Evolutionary conservation across 139 green algal genomes (phyloP), one percentile per base, ranked within the genome.

Genomic region (Mesotaenium endlicherianum): DNA sequence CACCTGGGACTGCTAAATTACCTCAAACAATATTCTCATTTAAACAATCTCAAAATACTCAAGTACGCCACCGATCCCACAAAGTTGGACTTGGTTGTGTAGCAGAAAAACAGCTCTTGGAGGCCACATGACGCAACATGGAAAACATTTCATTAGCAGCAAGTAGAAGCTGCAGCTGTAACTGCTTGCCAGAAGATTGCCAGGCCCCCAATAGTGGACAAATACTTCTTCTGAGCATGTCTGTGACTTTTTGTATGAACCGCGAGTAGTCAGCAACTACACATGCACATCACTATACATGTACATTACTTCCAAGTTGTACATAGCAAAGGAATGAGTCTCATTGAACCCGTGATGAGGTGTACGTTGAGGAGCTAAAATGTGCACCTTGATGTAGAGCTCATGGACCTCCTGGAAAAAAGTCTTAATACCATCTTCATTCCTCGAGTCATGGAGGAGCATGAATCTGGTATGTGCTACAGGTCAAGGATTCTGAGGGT

Each of bases 341-440:
- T 42, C n/a, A 64, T 41, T 8, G 5, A 67, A 14, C 64, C 26
- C 30, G 11, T 34, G 26, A 78, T 34, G n/a, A 31, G 8, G 5
- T 39, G 44, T 6, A 64, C 64, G 11, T 42, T 14, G 36, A 26
- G 30, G 39, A 38, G 43, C 8, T 70, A 26, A 81, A 42, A 72
- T 17, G 57, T 8, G 17, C 6, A 97, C 57, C 80, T 86, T 86
- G 45, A 86, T 72, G 85, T 95, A 97, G 1, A 94, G 64, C 53
- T 98, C 95, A 71, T 98, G 93, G 26, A 98, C 94, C 45, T 97
- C 95, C 0, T 83, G 89, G 81, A 98, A 97, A 81, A 98, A 98
- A 36, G 64, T 88, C 39, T 90, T 90, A 4, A 97, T 93, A 14
- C 84, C 75, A 38, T 98, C 95, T 30, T 98, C 87, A 43, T 80